phyloP scores from a whole-genome alignment of 352 stramenopile genomes.

The Pythium dissimile region DNA sequence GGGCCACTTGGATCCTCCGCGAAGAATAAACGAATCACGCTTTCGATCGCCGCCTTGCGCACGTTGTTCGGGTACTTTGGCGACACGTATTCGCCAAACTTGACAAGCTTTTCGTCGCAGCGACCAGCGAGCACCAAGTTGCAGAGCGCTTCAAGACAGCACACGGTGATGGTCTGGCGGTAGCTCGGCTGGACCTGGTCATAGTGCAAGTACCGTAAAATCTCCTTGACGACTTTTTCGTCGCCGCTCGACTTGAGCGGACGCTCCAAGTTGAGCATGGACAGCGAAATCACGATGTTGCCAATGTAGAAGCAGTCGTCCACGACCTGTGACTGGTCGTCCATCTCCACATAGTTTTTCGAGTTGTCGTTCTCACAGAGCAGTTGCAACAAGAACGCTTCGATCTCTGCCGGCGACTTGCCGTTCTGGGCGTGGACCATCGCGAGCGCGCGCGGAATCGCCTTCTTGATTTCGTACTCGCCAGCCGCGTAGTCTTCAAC shows the following conservation, averaged over 20 bases:
- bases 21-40: conserved; percentile 81
- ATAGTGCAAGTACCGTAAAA: conserved; percentile 78
- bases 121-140: conserved; percentile 69
- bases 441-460: conserved; percentile 67
- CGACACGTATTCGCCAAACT: conserved; percentile 71
- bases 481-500: conserved; percentile 82
- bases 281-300: conserved; percentile 71
- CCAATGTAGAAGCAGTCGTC: conserved; percentile 87
- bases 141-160: conserved; percentile 76
- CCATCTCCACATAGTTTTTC: conserved; percentile 88
- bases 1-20: conserved; percentile 55
- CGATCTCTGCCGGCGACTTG: conserved; percentile 74
- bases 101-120: conserved; percentile 62
- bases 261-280: conserved; percentile 59
- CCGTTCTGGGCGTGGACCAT: conserved; percentile 79
- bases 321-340: conserved; percentile 77
- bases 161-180: conserved; percentile 77
- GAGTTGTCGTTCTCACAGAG: conserved; percentile 86
- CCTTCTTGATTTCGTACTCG: conserved; percentile 89
- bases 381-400: conserved; percentile 73
- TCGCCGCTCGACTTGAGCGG: conserved; percentile 46
- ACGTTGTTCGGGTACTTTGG: conserved; percentile 71
- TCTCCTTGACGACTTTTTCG: conserved; percentile 58
- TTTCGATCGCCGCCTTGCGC: conserved; percentile 81
- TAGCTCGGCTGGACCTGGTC: conserved; percentile 84